Conservation (phyloP, 2,329 filamentous ascomycete species). For the Fusarium robinianum region DNA sequence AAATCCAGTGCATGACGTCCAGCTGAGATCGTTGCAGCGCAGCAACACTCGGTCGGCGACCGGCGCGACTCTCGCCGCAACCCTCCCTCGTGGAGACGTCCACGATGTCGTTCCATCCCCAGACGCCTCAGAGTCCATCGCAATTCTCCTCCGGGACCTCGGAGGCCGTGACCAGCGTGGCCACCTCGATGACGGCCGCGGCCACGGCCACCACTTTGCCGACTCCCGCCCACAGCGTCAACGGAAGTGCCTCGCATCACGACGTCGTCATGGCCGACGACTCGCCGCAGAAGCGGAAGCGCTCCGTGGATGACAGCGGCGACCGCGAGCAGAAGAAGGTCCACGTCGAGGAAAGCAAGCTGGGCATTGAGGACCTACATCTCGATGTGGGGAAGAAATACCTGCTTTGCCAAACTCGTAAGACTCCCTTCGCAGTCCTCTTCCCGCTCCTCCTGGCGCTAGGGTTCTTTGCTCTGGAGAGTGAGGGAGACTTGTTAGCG, state of each 20-base stretch:
- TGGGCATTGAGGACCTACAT: constrained; percentile 67
- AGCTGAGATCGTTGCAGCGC: constrained; percentile 39
- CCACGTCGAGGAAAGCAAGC: constrained; percentile 63
- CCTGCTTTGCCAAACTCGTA: constrained; percentile 69
- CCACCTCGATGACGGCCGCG: constrained; percentile 56
- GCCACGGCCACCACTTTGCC: constrained; percentile 59
- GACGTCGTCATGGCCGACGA: constrained; percentile 56
- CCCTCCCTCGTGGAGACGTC: constrained; percentile 43
- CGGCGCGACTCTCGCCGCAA: constrained; percentile 41
- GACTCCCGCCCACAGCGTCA: constrained; percentile 66
- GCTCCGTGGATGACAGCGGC: constrained; percentile 59
- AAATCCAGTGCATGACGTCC: constrained; percentile 41
- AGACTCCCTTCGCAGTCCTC: constrained; percentile 56
- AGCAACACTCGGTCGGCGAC: constrained; percentile 42
- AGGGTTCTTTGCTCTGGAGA: constrained; percentile 31
- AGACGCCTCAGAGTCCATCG: constrained; percentile 70
- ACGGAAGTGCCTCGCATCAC: constrained; percentile 54
- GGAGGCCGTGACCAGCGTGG: constrained; percentile 56
- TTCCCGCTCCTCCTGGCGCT: constrained; percentile 34
- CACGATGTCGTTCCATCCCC: constrained; percentile 69
- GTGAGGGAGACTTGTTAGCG: constrained; percentile 20
- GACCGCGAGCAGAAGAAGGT: constrained; percentile 64
- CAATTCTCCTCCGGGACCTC: constrained; percentile 61
- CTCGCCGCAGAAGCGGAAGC: constrained; percentile 65
- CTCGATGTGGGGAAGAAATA: constrained; percentile 70